Evolutionary conservation across 192 early-diverging fungal genomes (phyloP), one percentile per base, ranked within the genome.

Genomic region (Backusella parvicylindrica): DNA sequence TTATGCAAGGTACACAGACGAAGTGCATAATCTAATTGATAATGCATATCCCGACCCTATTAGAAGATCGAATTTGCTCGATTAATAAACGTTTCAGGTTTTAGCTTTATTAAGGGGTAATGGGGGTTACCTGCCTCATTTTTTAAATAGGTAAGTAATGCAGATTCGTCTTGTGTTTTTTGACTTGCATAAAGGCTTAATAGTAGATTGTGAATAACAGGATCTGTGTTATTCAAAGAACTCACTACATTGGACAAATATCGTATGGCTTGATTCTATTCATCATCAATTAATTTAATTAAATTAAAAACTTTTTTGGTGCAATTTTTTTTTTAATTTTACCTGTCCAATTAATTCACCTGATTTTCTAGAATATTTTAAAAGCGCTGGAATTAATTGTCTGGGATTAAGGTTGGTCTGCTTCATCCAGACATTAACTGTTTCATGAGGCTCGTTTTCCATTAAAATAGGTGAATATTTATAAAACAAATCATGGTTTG

Each of bases 131-230:
- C 6, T 68, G 35, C 67, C 81, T 92, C 87, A 36, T 84, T 86
- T 6, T 84, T 87, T 80, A 99, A 83, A 82, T 96, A 99, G 16
- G 77, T 82, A 67, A 97, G 76, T 38, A 99, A 83, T 32, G 86
- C 89, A 12, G 87, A 79, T 75, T 95, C 93, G 75, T 93, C 89
- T 12, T 83, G 81, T 33, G 88, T 89, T 0, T 90, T 79, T 71
- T 91, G 88, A 7, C 86, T 87, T 1, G 92, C 91, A 75, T 93
- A 95, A 8, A 96, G 74, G 2, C 88, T 89, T 33, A 99, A 81
- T 37, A 98, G 85, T 77, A 92, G 96, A 82, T 99, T 99, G 85
- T 99, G 97, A 67, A 99, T 91, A 0, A 92, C 91, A 0, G 92
- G 85, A 78, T 99, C 97, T 7, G 91, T 90, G 70, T 95, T 97